These are phyloP conservation scores for Tulasnella sp. DNA, from an alignment of 768 basidiomycete genomes.

Conservation along the genomic window DNA sequence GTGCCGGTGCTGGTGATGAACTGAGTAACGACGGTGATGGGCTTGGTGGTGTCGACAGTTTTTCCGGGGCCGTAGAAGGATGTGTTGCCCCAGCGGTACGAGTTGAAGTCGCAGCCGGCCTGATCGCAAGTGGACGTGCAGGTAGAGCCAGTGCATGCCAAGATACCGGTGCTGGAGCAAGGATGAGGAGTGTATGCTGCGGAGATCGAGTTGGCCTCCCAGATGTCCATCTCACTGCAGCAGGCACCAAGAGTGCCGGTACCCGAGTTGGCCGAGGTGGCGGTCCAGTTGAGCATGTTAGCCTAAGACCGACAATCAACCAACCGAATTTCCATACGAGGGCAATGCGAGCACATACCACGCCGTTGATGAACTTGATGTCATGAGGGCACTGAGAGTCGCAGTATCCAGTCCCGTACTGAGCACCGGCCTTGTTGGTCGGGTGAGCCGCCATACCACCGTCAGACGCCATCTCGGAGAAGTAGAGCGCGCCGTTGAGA, in stretches of 20 bases:
- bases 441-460: constrained; percentile 41
- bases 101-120: constrained; percentile 55
- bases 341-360: constrained; percentile 27
- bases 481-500: constrained; percentile 53
- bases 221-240: constrained; percentile 52
- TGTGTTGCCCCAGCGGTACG: constrained; percentile 42
- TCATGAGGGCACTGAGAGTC: constrained; percentile 52
- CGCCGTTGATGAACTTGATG: constrained; percentile 50
- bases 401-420: constrained; percentile 56
- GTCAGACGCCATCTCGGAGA: constrained; percentile 49
- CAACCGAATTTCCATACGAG: not conserved
- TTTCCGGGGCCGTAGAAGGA: constrained; percentile 39
- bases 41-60: constrained; percentile 41
- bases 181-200: constrained; percentile 45
- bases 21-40: constrained; percentile 50
- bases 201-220: constrained; percentile 45
- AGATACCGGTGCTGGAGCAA: constrained; percentile 34
- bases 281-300: constrained; percentile 37
- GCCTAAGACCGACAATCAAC: constrained; percentile 28
- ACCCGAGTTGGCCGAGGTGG: constrained; percentile 35
- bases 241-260: constrained; percentile 39
- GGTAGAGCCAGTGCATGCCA: constrained; percentile 33
- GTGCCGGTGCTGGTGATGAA: constrained; percentile 42
- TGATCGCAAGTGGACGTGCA: constrained; percentile 35
- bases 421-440: constrained; percentile 45